Conservation (phyloP, 2,329 filamentous ascomycete genomes). For the Arthrobotrys sphaeroides region DNA sequence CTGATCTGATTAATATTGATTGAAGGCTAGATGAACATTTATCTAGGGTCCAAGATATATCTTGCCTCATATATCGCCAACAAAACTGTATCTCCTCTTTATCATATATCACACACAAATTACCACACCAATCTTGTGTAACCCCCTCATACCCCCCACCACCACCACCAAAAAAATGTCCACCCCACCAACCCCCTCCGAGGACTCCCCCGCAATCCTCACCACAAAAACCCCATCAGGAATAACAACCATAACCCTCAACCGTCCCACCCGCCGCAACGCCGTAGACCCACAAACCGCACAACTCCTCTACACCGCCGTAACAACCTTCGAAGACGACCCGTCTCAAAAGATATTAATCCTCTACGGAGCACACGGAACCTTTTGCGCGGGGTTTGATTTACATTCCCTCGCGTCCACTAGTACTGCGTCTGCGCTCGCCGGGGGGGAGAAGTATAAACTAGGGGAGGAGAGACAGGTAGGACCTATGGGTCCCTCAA, state of each 20-base stretch:
- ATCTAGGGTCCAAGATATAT: too few species aligned
- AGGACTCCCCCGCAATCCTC: neutral
- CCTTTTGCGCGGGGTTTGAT: slow-evolving; percentile 94
- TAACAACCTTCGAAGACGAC: slow-evolving; percentile 66
- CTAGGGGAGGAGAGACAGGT: slow-evolving; percentile 59
- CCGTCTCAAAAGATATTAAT: slow-evolving; percentile 66
- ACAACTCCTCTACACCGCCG: slow-evolving; percentile 64
- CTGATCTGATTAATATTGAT: too few species aligned
- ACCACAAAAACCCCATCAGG: slow-evolving; percentile 58
- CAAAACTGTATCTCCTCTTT: too few species aligned
- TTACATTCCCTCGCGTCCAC: slow-evolving; percentile 63
- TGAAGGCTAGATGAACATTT: too few species aligned
- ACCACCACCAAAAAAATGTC: slow-evolving; percentile 1
- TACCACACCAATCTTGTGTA: too few species aligned
- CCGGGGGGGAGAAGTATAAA: slow-evolving; percentile 73
- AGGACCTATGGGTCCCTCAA: slow-evolving; percentile 67
- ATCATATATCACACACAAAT: neutral
- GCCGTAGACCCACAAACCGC: slow-evolving; percentile 66
- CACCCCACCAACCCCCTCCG: neutral
- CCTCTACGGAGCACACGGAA: slow-evolving; percentile 63
- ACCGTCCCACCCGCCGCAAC: slow-evolving; percentile 66
- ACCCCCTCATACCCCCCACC: too few species aligned
- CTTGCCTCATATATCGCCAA: too few species aligned
- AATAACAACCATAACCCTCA: slow-evolving; percentile 68
- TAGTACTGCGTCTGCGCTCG: slow-evolving; percentile 68